These are phyloP conservation scores for Didymella segeticola DNA, from an alignment of 2,329 filamentous ascomycete species.

Conservation along the genomic window DNA sequence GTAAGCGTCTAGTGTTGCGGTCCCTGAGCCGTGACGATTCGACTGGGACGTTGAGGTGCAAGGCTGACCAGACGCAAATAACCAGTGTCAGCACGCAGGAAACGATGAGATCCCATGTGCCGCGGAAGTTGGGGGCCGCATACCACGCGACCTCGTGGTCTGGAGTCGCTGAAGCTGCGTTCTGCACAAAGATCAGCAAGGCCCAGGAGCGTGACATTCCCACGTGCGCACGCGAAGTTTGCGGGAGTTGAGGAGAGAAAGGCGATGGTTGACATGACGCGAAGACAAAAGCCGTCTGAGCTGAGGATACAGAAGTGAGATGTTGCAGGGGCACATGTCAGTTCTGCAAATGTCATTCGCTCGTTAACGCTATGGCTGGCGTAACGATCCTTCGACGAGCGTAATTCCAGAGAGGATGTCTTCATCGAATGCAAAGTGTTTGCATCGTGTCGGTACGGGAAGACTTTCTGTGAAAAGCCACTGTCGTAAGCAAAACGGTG, in stretches of 20 bases:
- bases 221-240: background rate
- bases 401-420: background rate
- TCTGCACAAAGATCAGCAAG: slow-evolving; percentile 10
- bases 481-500: background rate
- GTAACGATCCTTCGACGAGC: background rate
- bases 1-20: slow-evolving; percentile 20
- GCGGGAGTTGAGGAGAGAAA: background rate
- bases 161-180: slow-evolving; percentile 5
- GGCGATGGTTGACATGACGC: background rate
- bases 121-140: slow-evolving; percentile 27
- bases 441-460: too few species aligned
- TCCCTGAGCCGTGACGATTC: slow-evolving; percentile 23
- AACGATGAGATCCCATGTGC: slow-evolving; percentile 29
- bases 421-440: background rate
- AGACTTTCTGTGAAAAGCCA: background rate
- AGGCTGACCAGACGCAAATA: slow-evolving; percentile 33
- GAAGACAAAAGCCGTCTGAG: background rate
- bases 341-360: slow-evolving; percentile 9
- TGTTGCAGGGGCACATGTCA: background rate
- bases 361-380: background rate
- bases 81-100: slow-evolving; percentile 30
- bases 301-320: background rate
- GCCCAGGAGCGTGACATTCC: slow-evolving; percentile 12
- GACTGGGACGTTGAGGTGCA: slow-evolving; percentile 33
- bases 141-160: slow-evolving; percentile 23